Conservation (phyloP, 2,329 filamentous ascomycete species). For the Fusarium palustre region DNA sequence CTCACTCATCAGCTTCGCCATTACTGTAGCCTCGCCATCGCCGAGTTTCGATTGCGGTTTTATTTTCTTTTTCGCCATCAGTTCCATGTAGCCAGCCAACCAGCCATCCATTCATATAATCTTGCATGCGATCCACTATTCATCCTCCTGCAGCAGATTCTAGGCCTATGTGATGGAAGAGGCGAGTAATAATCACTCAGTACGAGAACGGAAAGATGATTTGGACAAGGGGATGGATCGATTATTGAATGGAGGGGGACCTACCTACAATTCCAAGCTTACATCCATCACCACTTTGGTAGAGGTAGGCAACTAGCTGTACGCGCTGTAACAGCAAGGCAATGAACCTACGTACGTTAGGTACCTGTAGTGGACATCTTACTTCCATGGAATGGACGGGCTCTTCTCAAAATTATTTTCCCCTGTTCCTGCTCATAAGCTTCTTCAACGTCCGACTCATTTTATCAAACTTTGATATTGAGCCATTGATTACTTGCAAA, state of each 20-base stretch:
- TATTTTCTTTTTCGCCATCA: constrained; percentile 28
- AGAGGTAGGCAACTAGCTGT: neutral
- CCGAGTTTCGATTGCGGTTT: constrained; percentile 15
- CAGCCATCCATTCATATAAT: constrained; percentile 14
- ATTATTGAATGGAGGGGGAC: constrained; percentile 2
- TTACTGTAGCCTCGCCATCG: constrained; percentile 20
- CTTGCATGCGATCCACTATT: constrained; percentile 27
- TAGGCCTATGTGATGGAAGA: constrained; percentile 10
- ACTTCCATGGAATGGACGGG: neutral
- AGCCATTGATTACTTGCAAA: neutral
- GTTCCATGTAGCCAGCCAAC: neutral
- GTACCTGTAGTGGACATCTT: neutral
- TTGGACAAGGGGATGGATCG: constrained; percentile 3
- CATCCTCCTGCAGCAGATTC: constrained; percentile 30
- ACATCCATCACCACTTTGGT: no score
- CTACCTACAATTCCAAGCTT: constrained; percentile 1
- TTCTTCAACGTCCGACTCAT: neutral
- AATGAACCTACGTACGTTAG: neutral
- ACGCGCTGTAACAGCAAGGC: neutral
- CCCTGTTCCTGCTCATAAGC: neutral
- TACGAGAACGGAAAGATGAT: constrained; percentile 16
- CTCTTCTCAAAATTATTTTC: neutral
- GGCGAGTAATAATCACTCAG: constrained; percentile 24
- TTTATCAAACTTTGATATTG: neutral
- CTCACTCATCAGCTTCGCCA: constrained; percentile 21